These are phyloP conservation scores for Solanum ossicruentum DNA, from an alignment of 257 asterid species.

Conservation along the genomic window DNA sequence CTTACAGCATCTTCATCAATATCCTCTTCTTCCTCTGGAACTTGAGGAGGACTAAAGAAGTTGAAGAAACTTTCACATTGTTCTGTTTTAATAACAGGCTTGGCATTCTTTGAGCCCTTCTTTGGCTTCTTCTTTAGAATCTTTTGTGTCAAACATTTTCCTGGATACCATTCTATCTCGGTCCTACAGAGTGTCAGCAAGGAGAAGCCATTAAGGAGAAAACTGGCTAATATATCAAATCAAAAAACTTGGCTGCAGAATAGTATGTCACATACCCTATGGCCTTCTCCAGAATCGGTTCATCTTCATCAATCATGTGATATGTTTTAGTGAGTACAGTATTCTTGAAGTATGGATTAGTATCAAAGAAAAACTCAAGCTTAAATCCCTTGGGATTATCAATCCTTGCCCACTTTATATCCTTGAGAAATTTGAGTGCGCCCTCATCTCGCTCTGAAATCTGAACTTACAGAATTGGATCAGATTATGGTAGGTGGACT, in stretches of 20 bases:
- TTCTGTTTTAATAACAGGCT: constrained; percentile 14
- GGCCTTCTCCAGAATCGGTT: constrained; percentile 64
- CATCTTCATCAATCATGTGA: constrained; percentile 91
- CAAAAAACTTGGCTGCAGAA: neutral
- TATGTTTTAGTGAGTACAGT: constrained; percentile 61
- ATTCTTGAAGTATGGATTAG: constrained; percentile 63
- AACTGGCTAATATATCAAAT: neutral
- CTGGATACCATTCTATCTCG: constrained; percentile 14
- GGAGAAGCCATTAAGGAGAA: neutral
- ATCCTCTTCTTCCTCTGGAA: constrained; percentile 42
- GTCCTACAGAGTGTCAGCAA: neutral
- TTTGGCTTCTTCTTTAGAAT: constrained; percentile 49
- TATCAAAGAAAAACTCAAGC: constrained; percentile 21
- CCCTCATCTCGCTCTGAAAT: constrained; percentile 50
- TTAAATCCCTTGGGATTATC: constrained; percentile 18
- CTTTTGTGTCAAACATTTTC: constrained; percentile 14
- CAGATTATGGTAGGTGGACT: neutral
- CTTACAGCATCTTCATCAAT: constrained; percentile 31
- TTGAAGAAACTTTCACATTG: constrained; percentile 14
- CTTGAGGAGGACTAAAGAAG: constrained; percentile 16
- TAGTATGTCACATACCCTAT: neutral
- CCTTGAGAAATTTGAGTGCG: constrained; percentile 14
- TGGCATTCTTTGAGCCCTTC: constrained; percentile 77
- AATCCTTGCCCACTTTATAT: constrained; percentile 14
- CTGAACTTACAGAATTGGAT: constrained; percentile 9